These are phyloP conservation scores for Thelephora terrestris DNA, from an alignment of 1,284 basidiomycete species.

Conservation along the genomic window DNA sequence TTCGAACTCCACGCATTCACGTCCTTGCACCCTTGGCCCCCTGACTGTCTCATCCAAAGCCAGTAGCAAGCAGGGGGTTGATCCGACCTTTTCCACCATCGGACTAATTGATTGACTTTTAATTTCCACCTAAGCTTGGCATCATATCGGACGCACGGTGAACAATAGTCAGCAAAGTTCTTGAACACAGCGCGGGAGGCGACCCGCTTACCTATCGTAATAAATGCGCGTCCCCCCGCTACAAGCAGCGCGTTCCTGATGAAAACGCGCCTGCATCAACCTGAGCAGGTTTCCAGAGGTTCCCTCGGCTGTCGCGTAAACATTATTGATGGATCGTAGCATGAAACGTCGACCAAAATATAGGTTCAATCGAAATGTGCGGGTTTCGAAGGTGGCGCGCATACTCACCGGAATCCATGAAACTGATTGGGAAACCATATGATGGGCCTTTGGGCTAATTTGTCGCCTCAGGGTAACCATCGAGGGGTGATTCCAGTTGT, in stretches of 20 bases:
- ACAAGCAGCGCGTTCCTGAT: constrained; percentile 8
- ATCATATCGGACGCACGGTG: constrained; percentile 17
- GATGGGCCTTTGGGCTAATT: constrained; percentile 59
- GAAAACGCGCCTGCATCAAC: constrained; percentile 47
- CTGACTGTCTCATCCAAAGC: constrained; percentile 72
- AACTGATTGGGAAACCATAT: constrained; percentile 74
- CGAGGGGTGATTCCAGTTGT: constrained; percentile 55
- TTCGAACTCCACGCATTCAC: constrained; percentile 68
- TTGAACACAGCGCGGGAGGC: constrained; percentile 16
- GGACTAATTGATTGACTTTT: constrained; percentile 64
- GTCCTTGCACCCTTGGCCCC: constrained; percentile 56
- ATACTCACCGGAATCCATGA: constrained; percentile 60
- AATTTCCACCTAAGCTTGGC: constrained; percentile 44
- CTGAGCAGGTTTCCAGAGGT: constrained; percentile 49
- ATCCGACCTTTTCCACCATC: constrained; percentile 57
- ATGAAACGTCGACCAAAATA: constrained; percentile 39
- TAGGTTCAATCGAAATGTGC: constrained; percentile 2
- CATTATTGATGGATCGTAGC: constrained; percentile 63
- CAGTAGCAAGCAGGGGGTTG: constrained; percentile 70
- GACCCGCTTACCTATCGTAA: constrained; percentile 20
- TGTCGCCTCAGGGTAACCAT: constrained; percentile 52
- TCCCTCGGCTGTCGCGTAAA: constrained; percentile 61
- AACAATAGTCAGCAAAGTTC: too few relatives aligned
- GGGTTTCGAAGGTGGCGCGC: background rate
- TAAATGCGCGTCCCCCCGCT: constrained; percentile 23